A percentile compares a stretch with the other conserved stretches of the same genome.
Conservation (phyloP, 495 filamentous ascomycete genomes). For the Penicillium bialowiezense region DNA sequence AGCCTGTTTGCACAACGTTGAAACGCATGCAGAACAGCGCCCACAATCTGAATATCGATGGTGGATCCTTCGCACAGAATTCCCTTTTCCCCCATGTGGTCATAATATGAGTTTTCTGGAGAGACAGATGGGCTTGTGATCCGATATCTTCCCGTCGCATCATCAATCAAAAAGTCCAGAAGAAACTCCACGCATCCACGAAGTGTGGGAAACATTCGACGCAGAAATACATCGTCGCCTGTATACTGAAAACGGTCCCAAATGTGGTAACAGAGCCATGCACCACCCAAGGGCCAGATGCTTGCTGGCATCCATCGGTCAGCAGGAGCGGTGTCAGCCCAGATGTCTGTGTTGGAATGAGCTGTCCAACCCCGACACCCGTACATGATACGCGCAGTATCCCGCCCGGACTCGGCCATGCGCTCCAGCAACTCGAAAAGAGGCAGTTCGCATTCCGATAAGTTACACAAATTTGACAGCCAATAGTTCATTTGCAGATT, state of each 20-base stretch:
- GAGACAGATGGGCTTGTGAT: conserved; percentile 47
- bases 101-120: conserved; percentile 47
- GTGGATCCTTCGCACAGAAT: conserved; percentile 41
- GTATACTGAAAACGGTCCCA: conserved; percentile 47
- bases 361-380: conserved; percentile 44
- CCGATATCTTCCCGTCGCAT: conserved; percentile 30
- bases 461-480: conserved; percentile 45
- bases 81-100: conserved; percentile 26
- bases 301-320: conserved; percentile 45
- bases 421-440: conserved; percentile 43
- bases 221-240: conserved; percentile 31
- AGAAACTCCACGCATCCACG: conserved; percentile 40
- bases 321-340: conserved; percentile 46
- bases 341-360: conserved; percentile 50
- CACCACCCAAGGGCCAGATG: conserved; percentile 46
- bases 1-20: conserved; percentile 23
- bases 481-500: conserved; percentile 64
- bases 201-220: conserved; percentile 31
- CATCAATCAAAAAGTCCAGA: conserved; percentile 44
- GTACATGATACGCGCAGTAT: conserved; percentile 46
- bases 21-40: conserved; percentile 37
- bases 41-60: conserved; percentile 48
- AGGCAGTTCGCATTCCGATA: conserved; percentile 30
- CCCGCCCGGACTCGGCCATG: conserved; percentile 30
- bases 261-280: conserved; percentile 47